Evolutionary conservation across 768 basidiomycete genomes (phyloP).

Genomic region (Boletus sp.): DNA sequence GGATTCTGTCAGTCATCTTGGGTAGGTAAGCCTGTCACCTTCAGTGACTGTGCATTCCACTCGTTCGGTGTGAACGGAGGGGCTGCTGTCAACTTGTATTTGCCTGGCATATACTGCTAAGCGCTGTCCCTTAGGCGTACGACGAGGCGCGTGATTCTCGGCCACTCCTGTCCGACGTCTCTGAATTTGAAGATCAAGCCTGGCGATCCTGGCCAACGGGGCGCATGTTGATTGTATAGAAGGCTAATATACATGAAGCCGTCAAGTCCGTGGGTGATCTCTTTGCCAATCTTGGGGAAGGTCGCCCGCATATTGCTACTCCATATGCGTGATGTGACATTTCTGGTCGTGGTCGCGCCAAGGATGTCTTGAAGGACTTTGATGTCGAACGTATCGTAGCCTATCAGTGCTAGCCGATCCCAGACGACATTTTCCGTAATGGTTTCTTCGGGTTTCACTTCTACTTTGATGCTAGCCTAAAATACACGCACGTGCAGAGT

Average conservation of each 20-base stretch:
- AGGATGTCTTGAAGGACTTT: slow-evolving; percentile 3
- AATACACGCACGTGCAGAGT: neutral
- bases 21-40: neutral
- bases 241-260: slow-evolving; percentile 14
- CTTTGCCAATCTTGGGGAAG: slow-evolving; percentile 5
- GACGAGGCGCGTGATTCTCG: slow-evolving; percentile 13
- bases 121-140: slow-evolving; percentile 4
- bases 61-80: slow-evolving; percentile 3
- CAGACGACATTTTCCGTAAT: slow-evolving; percentile 5
- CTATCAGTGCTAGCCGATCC: slow-evolving; percentile 3
- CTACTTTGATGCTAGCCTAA: slow-evolving; percentile 10
- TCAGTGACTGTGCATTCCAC: slow-evolving; percentile 3
- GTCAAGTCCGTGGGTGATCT: slow-evolving; percentile 11
- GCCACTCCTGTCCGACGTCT: slow-evolving; percentile 7
- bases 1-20: neutral
- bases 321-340: slow-evolving; percentile 7
- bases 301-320: slow-evolving; percentile 2
- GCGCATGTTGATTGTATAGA: slow-evolving; percentile 8
- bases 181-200: slow-evolving; percentile 9
- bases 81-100: slow-evolving; percentile 13
- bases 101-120: slow-evolving; percentile 15
- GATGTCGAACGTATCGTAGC: slow-evolving; percentile 11
- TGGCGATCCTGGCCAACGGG: slow-evolving; percentile 15
- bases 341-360: slow-evolving; percentile 4
- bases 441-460: slow-evolving; percentile 8